phyloP scores from a whole-genome alignment of 192 early-diverging fungal genomes.

The Lunasporangiospora selenospora region DNA sequence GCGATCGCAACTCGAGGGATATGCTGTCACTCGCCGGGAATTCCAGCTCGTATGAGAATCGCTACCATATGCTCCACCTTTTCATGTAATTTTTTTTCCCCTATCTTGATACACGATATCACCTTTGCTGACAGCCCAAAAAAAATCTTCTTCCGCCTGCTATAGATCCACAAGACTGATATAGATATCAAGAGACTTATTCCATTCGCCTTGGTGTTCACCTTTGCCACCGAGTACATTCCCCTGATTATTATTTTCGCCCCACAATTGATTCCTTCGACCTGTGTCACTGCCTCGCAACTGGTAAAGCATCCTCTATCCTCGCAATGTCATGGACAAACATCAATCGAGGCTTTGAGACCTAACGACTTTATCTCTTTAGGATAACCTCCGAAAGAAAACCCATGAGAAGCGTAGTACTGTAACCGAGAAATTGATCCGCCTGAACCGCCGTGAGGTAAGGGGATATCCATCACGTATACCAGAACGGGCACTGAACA shows the following conservation, averaged over 20 bases:
- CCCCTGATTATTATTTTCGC: constrained; percentile 58
- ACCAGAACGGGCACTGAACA: too few species aligned
- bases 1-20: constrained; percentile 34
- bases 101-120: too few species aligned
- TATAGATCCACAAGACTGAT: constrained; percentile 52
- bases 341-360: too few species aligned
- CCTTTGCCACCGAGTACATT: constrained; percentile 58
- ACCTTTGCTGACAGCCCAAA: too few species aligned
- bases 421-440: constrained; percentile 56
- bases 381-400: constrained; percentile 55
- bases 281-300: constrained; percentile 55
- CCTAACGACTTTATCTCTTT: neutral
- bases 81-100: neutral
- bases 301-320: constrained; percentile 46
- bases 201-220: constrained; percentile 55
- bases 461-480: constrained; percentile 3
- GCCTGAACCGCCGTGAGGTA: constrained; percentile 46
- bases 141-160: neutral
- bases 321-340: neutral
- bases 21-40: constrained; percentile 48
- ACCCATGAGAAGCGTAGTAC: constrained; percentile 51
- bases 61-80: neutral
- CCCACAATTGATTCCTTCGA: constrained; percentile 59
- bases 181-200: constrained; percentile 56
- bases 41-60: constrained; percentile 52